Evolutionary conservation across 192 early-diverging fungal genomes (phyloP).

Genomic region (Pecoramyces ruminantium): DNA sequence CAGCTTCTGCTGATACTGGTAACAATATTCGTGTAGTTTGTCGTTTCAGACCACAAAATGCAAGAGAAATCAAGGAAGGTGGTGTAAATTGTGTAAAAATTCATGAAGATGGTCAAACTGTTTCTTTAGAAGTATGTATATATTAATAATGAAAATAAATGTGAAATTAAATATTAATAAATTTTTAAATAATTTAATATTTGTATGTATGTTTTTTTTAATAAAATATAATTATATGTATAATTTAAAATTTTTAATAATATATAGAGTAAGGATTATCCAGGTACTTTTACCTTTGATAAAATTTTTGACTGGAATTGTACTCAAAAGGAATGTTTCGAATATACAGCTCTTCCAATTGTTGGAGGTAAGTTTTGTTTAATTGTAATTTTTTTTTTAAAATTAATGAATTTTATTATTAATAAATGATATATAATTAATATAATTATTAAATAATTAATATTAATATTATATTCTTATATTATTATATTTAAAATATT

Average conservation of each 20-base stretch:
- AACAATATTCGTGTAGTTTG: slow-evolving; percentile 94
- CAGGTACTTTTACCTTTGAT: slow-evolving; percentile 78
- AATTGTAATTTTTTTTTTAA: no score
- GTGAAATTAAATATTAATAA: no score
- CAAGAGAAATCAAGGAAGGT: slow-evolving; percentile 75
- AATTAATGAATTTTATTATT: not conserved
- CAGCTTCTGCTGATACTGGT: not conserved
- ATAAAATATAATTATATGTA: no score
- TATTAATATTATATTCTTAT: not conserved
- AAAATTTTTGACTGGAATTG: slow-evolving; percentile 71
- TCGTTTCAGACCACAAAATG: slow-evolving; percentile 92
- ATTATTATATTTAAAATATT: not conserved
- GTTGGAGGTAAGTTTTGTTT: slow-evolving; percentile 59
- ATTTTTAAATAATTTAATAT: no score
- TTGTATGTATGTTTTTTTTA: no score
- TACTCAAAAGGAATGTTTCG: slow-evolving; percentile 72
- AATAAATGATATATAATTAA: not conserved
- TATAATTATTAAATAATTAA: not conserved
- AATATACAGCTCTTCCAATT: slow-evolving; percentile 77
- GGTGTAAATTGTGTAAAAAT: slow-evolving; percentile 70
- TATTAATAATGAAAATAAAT: no score
- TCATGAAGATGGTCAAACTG: slow-evolving; percentile 52
- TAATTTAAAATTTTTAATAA: slow-evolving; percentile 4
- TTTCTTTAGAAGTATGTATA: slow-evolving; percentile 29
- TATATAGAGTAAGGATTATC: slow-evolving; percentile 24